A percentile compares a stretch with the other conserved stretches of the same genome.
phyloP scores from a whole-genome alignment of 2,329 filamentous ascomycete species.

The Neobulgaria alba region DNA sequence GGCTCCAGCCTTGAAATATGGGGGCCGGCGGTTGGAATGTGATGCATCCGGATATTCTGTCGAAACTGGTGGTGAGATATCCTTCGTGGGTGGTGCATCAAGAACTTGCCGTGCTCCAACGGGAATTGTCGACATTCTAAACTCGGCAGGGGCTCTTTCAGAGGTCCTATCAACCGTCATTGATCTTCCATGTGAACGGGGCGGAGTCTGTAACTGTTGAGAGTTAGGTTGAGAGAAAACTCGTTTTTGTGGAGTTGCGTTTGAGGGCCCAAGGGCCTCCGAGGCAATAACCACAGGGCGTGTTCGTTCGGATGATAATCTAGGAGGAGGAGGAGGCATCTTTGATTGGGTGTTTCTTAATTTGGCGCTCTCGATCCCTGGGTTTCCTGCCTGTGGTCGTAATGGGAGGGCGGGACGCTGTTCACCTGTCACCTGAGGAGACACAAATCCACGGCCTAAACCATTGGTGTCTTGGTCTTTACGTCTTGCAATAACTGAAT shows the following conservation, averaged over 20 bases:
- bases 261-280: conserved; percentile 5
- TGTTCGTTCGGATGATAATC: conserved; percentile 21
- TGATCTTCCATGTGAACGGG: conserved; percentile 38
- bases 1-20: conserved; percentile 62
- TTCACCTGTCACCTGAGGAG: conserved; percentile 37
- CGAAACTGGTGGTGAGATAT: conserved; percentile 11
- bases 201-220: conserved; percentile 34
- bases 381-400: conserved; percentile 33
- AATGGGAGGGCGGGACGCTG: conserved; percentile 40
- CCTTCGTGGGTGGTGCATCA: conserved; percentile 6
- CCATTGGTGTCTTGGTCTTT: conserved; percentile 37
- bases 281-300: conserved; percentile 13
- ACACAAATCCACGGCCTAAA: conserved; percentile 30
- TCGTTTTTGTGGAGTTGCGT: conserved; percentile 33
- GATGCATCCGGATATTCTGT: conserved; percentile 74
- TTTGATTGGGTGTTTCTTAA: conserved; percentile 23
- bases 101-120: neutral
- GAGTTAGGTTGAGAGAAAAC: conserved; percentile 38
- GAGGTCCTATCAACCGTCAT: conserved; percentile 41
- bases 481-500: conserved; percentile 36
- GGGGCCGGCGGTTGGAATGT: conserved; percentile 75
- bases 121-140: conserved; percentile 24
- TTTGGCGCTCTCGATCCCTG: neutral
- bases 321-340: conserved; percentile 23
- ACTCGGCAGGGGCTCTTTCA: conserved; percentile 32